These are phyloP conservation scores for Discostella pseudostelligera DNA, from an alignment of 108 stramenopile species.

Conservation along the genomic window DNA sequence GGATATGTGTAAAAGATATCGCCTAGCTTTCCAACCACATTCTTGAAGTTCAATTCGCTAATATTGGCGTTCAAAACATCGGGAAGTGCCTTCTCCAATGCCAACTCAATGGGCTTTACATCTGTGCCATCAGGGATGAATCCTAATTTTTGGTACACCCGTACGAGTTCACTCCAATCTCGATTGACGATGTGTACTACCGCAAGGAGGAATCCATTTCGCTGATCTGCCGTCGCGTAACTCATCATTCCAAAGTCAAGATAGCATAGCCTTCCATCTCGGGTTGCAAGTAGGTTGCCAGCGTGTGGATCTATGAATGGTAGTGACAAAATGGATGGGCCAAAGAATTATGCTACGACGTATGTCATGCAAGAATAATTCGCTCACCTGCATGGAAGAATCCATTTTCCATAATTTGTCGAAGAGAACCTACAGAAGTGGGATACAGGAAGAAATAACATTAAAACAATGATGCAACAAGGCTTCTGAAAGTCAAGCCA, in stretches of 20 bases:
- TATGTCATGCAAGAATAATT: conserved; percentile 1
- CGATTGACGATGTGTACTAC: conserved; percentile 97
- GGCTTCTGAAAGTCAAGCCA: too few relatives aligned
- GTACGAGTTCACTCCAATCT: conserved; percentile 87
- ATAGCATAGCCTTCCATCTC: conserved; percentile 86
- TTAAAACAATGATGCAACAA: too few relatives aligned
- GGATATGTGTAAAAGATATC: conserved; percentile 98
- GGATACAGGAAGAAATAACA: too few relatives aligned
- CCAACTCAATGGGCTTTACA: conserved; percentile 84
- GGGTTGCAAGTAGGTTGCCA: conserved; percentile 84
- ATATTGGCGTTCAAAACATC: conserved; percentile 93
- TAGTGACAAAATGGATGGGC: too few relatives aligned
- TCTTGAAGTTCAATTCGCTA: conserved; percentile 94
- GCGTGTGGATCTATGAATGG: conserved; percentile 17
- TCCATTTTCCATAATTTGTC: conserved; percentile 94
- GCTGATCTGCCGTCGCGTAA: conserved; percentile 83
- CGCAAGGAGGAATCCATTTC: conserved; percentile 93
- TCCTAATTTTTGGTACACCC: conserved; percentile 83
- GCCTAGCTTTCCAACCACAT: conserved; percentile 92
- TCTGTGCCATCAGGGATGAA: conserved; percentile 91
- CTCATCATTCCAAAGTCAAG: conserved; percentile 97
- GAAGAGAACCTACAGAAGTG: background rate
- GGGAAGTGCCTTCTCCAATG: conserved; percentile 87
- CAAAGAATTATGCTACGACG: background rate
- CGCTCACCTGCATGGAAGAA: conserved; percentile 60